Percentiles rank a stretch among this genome's conserved stretches.
phyloP scores from a whole-genome alignment of 495 filamentous ascomycete genomes.

The Hypomontagnella submonticulosa region DNA sequence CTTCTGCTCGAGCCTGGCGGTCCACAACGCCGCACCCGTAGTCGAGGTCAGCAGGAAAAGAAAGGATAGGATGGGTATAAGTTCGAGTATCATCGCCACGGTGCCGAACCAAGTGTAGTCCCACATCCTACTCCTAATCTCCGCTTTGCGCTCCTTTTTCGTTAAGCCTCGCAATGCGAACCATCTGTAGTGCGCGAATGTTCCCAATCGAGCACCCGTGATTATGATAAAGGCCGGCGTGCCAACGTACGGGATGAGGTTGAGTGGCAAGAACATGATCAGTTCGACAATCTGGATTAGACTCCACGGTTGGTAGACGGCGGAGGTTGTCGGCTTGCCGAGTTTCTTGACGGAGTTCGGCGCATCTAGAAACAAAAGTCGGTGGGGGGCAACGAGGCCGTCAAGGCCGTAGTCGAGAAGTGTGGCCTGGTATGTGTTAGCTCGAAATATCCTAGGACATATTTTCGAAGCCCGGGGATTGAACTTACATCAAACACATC shows the following conservation, averaged over 20 bases:
- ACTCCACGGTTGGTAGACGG: conserved; percentile 75
- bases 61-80: conserved; percentile 86
- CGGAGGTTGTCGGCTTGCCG: conserved; percentile 75
- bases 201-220: conserved; percentile 68
- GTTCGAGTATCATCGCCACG: conserved; percentile 68
- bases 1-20: conserved; percentile 64
- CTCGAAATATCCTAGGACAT: no score
- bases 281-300: conserved; percentile 82
- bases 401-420: conserved; percentile 62
- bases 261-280: conserved; percentile 82
- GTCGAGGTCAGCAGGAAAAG: conserved; percentile 85
- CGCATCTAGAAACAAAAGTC: conserved; percentile 70
- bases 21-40: conserved; percentile 88
- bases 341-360: conserved; percentile 75
- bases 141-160: conserved; percentile 69
- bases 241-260: conserved; percentile 88
- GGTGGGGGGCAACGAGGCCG: conserved; percentile 73
- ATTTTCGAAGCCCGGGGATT: no score
- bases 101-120: conserved; percentile 69
- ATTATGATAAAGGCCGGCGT: conserved; percentile 81
- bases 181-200: conserved; percentile 73
- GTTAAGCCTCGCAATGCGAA: conserved; percentile 82
- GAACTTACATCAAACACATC: conserved; percentile 93
- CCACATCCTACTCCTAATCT: conserved; percentile 75
- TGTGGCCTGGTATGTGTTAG: conserved; percentile 49